Conservation (phyloP, 2,329 filamentous ascomycete species). For the Penicillium sp. region DNA sequence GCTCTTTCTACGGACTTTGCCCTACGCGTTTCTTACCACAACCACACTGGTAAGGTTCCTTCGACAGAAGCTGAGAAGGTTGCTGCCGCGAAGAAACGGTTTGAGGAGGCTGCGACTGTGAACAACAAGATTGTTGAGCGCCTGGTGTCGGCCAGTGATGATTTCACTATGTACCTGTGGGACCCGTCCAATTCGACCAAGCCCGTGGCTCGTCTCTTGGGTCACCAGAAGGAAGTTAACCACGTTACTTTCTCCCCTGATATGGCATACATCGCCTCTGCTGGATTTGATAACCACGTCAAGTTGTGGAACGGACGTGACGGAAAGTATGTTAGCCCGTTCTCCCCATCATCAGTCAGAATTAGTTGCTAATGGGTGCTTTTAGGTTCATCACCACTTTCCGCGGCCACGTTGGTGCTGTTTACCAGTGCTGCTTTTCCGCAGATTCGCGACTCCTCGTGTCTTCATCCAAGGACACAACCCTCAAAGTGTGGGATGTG, state of each 20-base stretch:
- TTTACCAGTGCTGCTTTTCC: conserved; percentile 91
- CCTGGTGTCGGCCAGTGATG: conserved; percentile 86
- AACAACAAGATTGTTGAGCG: conserved; percentile 77
- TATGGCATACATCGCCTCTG: conserved; percentile 80
- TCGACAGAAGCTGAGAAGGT: conserved; percentile 67
- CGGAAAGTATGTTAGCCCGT: conserved; percentile 48
- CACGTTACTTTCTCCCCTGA: conserved; percentile 94
- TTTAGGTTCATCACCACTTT: conserved; percentile 79
- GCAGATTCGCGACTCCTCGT: conserved; percentile 88
- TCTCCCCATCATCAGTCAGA: background rate
- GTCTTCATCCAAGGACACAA: conserved; percentile 86
- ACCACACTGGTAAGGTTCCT: conserved; percentile 74
- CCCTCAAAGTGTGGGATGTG: conserved; percentile 93
- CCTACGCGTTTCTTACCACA: conserved; percentile 79
- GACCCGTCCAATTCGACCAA: conserved; percentile 76
- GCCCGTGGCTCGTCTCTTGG: conserved; percentile 82
- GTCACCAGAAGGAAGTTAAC: conserved; percentile 96
- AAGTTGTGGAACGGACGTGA: conserved; percentile 84
- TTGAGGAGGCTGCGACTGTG: conserved; percentile 78
- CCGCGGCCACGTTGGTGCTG: conserved; percentile 83
- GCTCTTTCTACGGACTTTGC: conserved; percentile 91
- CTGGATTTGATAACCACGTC: conserved; percentile 90
- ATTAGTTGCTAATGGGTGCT: conserved; percentile 12
- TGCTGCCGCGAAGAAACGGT: conserved; percentile 74
- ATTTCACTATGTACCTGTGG: conserved; percentile 97